Conservation (phyloP, 1,284 basidiomycete species). For the Ceratobasidium sp. region DNA sequence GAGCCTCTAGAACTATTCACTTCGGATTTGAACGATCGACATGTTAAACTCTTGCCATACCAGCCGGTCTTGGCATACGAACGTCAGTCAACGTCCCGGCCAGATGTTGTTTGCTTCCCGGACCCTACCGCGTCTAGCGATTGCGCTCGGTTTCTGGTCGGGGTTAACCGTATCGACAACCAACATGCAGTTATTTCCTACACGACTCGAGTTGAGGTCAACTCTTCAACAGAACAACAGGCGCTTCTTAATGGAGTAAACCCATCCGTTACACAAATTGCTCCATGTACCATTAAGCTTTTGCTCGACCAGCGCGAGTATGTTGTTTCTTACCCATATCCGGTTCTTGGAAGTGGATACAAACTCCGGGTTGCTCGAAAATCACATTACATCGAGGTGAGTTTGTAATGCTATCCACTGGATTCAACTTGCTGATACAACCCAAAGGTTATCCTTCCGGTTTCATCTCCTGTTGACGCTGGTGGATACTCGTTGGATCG, state of each 20-base stretch:
- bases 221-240: not conserved
- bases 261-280: not conserved
- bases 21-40: not conserved
- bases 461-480: conserved; percentile 52
- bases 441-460: conserved; percentile 57
- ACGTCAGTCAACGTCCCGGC: too few species aligned
- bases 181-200: not conserved
- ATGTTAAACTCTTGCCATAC: conserved; percentile 1
- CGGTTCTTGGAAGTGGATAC: not conserved
- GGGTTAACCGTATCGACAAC: not conserved
- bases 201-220: not conserved
- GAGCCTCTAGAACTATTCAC: not conserved
- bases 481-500: conserved; percentile 55
- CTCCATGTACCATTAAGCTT: conserved; percentile 24
- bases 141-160: not conserved
- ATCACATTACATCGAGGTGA: conserved; percentile 34
- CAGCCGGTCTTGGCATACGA: not conserved
- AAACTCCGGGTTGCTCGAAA: conserved; percentile 26
- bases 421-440: too few species aligned
- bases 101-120: not conserved
- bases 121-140: not conserved
- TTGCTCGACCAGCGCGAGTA: not conserved
- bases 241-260: not conserved
- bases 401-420: too few species aligned
- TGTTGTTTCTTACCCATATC: conserved; percentile 23